phyloP scores from a whole-genome alignment of 441 rosid species.

The Gossypium lobatum region DNA sequence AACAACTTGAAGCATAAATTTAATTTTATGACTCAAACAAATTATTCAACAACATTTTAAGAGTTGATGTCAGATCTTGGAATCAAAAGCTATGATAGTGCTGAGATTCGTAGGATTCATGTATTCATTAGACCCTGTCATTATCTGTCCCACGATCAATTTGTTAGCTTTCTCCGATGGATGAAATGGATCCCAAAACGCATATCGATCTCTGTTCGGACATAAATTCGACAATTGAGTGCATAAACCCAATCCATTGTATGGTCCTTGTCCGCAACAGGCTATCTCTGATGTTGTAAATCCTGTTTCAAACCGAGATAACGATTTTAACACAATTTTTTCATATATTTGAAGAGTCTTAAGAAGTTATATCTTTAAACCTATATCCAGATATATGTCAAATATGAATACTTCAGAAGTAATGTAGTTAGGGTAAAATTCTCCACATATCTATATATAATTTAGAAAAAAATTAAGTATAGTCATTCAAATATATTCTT shows the following conservation, averaged over 20 bases:
- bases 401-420: too few relatives aligned
- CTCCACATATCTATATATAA: too few relatives aligned
- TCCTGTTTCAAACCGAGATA: constrained; percentile 6
- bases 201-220: neutral
- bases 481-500: too few relatives aligned
- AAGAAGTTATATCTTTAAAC: too few relatives aligned
- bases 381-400: too few relatives aligned
- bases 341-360: too few relatives aligned
- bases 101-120: constrained; percentile 19
- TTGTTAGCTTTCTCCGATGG: constrained; percentile 12
- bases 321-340: too few relatives aligned
- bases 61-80: neutral
- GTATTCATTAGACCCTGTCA: constrained; percentile 16
- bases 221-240: constrained; percentile 13
- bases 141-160: constrained; percentile 13
- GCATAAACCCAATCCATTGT: constrained; percentile 18
- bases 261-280: constrained; percentile 18
- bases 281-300: constrained; percentile 13
- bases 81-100: constrained; percentile 14
- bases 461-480: too few relatives aligned
- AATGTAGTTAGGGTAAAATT: too few relatives aligned
- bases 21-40: neutral
- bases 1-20: neutral
- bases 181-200: constrained; percentile 20
- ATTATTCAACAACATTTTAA: neutral